Evolutionary conservation across 805 yeast genomes (phyloP).

Genomic region (Metschnikowia cubensis): DNA sequence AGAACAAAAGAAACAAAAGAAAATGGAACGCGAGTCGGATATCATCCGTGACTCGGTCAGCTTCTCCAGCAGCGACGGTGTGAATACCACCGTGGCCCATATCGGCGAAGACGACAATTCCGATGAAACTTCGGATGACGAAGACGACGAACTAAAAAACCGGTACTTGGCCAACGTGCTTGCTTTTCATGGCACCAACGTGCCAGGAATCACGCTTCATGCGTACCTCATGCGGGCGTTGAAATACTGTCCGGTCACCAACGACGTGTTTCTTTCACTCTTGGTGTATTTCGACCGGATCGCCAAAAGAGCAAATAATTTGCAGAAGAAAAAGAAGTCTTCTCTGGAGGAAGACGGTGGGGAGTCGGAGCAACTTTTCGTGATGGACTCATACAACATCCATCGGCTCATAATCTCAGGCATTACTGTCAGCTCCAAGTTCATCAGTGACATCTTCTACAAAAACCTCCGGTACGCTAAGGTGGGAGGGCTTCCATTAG

Average conservation of each 20-base stretch:
- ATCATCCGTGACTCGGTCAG: constrained; percentile 8
- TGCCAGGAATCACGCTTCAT: constrained; percentile 91
- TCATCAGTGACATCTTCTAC: constrained; percentile 90
- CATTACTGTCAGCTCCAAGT: constrained; percentile 91
- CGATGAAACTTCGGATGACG: constrained; percentile 22
- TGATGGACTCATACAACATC: constrained; percentile 93
- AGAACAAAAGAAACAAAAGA: constrained; percentile 30
- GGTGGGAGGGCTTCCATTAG: constrained; percentile 91
- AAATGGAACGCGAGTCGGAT: constrained; percentile 19
- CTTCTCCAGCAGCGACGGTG: constrained; percentile 12
- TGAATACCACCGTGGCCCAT: constrained; percentile 17
- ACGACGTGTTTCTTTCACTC: constrained; percentile 87
- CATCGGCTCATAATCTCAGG: constrained; percentile 93
- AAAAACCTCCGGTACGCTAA: constrained; percentile 92
- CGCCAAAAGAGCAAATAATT: constrained; percentile 71
- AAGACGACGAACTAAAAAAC: constrained; percentile 43
- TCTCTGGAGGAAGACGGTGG: constrained; percentile 22
- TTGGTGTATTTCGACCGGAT: constrained; percentile 93
- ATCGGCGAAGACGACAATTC: constrained; percentile 23
- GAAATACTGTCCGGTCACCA: constrained; percentile 97
- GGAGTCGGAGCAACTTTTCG: constrained; percentile 61
- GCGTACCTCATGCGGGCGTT: constrained; percentile 86
- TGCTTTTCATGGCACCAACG: constrained; percentile 92
- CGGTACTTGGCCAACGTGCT: constrained; percentile 64
- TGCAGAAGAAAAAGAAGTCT: constrained; percentile 24